Base-by-base conservation (phyloP, 2,329 filamentous ascomycete species). In the Pseudogymnoascus sp. region DNA sequence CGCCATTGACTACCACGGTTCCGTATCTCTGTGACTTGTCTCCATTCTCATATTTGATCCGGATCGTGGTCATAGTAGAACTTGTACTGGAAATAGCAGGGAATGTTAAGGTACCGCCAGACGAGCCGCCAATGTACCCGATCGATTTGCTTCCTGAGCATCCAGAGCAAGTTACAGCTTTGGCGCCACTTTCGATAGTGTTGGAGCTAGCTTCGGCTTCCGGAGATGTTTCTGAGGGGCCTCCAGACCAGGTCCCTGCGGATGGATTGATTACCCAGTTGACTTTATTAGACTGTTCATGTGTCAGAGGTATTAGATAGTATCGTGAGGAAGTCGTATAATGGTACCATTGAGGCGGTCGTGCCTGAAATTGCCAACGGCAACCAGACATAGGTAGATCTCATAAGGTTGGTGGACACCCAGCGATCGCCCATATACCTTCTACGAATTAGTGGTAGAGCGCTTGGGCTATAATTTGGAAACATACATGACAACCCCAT, bases 401-500 rank as follows among this genome's bases (percentile, higher is more conserved):
- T 74, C 72, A 80, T 81, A 0, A 90, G 77, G 65, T 88, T 84
- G n/a, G 72, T 71, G 4, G 77, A 80, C 0, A 82, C 72, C 86
- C 87, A 89, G 21, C 87, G 81, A 72, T 90, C 86, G 19, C 87
- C 86, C 73, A 88, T 81, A 72, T 88, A 89, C 65, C 87, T 79
- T 59, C 49, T 37, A 16, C 6, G 4, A 21, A 12, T 63, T 59
- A 61, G 59, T 39, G 19, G 7, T 3, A 43, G 55, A n/a, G 21
- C 16, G n/a, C 8, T n/a, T 60, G 38, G 38, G 21, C 21, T 52
- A 52, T 19, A 39, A n/a, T 29, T 33, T 37, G 16, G 23, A 35
- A 39, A 39, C 29, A 41, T 66, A 72, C 70, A 72, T 69, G 11
- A 69, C 66, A 14, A 70, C 66, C 10, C 69, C 69, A 63, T 71